A percentile compares a stretch with the other conserved stretches of the same genome.
Conservation (phyloP, 345 rosid species). For the Dipteronia dyeriana region DNA sequence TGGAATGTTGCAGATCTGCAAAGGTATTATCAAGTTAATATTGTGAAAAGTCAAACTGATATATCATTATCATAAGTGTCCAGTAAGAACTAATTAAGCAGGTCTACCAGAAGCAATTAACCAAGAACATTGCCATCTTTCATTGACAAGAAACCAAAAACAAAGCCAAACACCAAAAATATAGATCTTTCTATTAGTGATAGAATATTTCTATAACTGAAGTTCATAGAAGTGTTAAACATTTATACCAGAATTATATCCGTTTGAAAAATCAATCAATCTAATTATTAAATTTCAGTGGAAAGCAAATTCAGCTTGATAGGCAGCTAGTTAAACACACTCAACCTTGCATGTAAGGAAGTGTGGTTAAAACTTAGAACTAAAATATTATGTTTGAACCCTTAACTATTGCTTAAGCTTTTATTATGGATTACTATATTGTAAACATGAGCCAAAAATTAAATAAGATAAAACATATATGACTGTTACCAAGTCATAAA, state of each 20-base stretch:
- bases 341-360: not conserved
- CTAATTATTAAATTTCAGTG: not conserved
- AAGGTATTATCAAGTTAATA: too few species aligned
- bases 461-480: not conserved
- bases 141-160: not conserved
- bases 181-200: not conserved
- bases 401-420: not conserved
- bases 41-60: not conserved
- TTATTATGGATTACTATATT: not conserved
- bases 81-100: not conserved
- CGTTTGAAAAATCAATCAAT: not conserved
- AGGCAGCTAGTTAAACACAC: not conserved
- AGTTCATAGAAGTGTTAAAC: too few species aligned
- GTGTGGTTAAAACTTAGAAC: conserved; percentile 1
- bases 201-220: not conserved
- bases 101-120: not conserved
- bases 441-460: not conserved
- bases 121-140: not conserved
- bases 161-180: not conserved
- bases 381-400: not conserved
- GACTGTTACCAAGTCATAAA: not conserved
- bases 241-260: not conserved
- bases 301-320: not conserved
- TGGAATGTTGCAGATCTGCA: too few species aligned
- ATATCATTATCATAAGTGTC: not conserved